Base-by-base conservation (phyloP, 163 green algal species). In the Chlamydomonas reinhardtii region DNA sequence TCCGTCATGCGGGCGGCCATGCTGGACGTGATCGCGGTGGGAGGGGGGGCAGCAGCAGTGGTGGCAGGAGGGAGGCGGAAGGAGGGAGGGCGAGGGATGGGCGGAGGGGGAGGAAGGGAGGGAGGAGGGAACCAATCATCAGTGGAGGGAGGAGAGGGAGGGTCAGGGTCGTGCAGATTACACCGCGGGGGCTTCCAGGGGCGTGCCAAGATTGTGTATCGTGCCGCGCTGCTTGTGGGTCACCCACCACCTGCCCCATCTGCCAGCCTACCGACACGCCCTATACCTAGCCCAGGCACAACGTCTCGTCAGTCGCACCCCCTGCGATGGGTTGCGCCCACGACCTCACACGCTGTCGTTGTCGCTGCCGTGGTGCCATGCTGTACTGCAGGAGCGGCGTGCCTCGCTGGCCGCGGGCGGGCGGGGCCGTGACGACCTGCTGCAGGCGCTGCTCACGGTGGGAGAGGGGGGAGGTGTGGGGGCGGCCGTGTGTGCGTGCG, bases 21-120 rank as follows among this genome's bases (percentile, higher is more conserved):
- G 92, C 88, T 95, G 76, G 84, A 90, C 5, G 88, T 96, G 0
- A 95, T 97, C 32, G 74, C 91, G 78, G 92, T 92, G 72, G 1
- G n/a, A 29, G 73, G 73, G 43, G 1, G 73, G 39, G 71, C 27
- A 8, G 39, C 5, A 48, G 5, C 39, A 8, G 8, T 48, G 39
- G 39, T 5, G 5, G 39, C 35, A 35, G 24, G 4, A 35, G 59
- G 69, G 35, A 27, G 71, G 3, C 16, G 71, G n/a, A 25, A 20
- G 71, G 39, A 20, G 71, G 71, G 4, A 61, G 71, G 25, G 27
- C 22, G 37, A 15, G 71, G n/a, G n/a, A n/a, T n/a, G 71, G 25
- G 25, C 25, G 39, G 39, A 35, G 34, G 22, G 25, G 69, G 35
- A 1, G 14, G 35, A 56, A 14, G 48, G 48, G 5, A 56, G 48